phyloP scores from a whole-genome alignment of 2,329 filamentous ascomycete genomes.

The Penicillium sp. region DNA sequence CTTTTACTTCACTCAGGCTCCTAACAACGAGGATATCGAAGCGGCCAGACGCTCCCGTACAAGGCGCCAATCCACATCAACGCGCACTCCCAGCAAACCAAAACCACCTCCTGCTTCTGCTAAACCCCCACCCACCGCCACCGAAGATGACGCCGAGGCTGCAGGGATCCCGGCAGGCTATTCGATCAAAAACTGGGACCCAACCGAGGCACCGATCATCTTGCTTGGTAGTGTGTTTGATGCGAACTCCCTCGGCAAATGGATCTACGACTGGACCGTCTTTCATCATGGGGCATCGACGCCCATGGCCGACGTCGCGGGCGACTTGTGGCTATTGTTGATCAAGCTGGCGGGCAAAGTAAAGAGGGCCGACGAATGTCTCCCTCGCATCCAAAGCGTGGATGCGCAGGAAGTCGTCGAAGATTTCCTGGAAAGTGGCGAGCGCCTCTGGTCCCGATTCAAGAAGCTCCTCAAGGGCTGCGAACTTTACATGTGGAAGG shows the following conservation, averaged over 20 bases:
- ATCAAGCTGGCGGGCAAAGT: constrained; percentile 94
- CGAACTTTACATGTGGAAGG: constrained; percentile 93
- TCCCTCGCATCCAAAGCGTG: constrained; percentile 67
- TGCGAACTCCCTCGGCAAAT: constrained; percentile 95
- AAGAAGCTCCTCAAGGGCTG: constrained; percentile 85
- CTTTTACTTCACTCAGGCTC: constrained; percentile 55
- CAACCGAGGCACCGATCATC: constrained; percentile 87
- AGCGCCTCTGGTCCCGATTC: constrained; percentile 81
- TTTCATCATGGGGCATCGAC: constrained; percentile 80
- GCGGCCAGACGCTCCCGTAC: constrained; percentile 50
- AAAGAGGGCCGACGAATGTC: constrained; percentile 80
- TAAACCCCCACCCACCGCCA: constrained; percentile 53
- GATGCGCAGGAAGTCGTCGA: constrained; percentile 80
- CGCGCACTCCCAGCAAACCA: constrained; percentile 46
- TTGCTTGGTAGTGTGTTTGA: constrained; percentile 95
- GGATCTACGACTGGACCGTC: constrained; percentile 99
- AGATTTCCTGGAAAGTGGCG: constrained; percentile 86
- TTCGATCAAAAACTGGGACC: constrained; percentile 98
- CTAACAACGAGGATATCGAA: constrained; percentile 56
- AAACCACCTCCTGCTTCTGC: constrained; percentile 38
- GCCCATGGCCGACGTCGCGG: constrained; percentile 85
- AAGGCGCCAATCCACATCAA: constrained; percentile 57
- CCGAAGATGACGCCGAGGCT: constrained; percentile 63
- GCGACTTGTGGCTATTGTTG: constrained; percentile 90
- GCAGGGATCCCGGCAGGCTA: constrained; percentile 81